Evolutionary conservation across 2,329 filamentous ascomycete species (phyloP), one percentile per base, ranked within the genome.

Genomic region (Aspergillus alliaceus): DNA sequence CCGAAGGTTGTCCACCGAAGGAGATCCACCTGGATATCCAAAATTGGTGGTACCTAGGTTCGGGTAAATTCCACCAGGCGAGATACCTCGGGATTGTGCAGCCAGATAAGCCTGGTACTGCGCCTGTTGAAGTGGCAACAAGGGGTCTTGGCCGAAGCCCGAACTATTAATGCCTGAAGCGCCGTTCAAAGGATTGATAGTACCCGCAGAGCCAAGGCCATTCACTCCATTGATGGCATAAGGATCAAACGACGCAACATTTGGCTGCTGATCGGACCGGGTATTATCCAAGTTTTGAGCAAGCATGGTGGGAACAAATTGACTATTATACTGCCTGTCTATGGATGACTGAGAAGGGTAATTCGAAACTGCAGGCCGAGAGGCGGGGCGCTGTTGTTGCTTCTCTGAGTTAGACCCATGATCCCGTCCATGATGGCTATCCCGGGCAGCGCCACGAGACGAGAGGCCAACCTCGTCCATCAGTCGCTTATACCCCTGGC

Each of bases 381-480:
- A 75, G 18, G 69, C 68, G 31, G 77, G 74, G 20, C 79, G 76
- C 39, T 73, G 72, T 51, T 77, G 75, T 25, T 78, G 71, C 54
- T 79, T 78, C 34, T 77, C 75, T 6, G 68, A 56, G 29, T 71
- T 72, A 48, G 73, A 67, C 22, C 63, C 65, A 50, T 72, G 69
- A 15, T 78, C 75, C 37, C 75, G 72, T 40, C 64, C 68, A 56
- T 76, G 70, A 52, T 75, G 72, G 51, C 74, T 72, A 29, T 79
- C 77, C 40, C 72, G 71, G 29, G 71, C 67, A 50, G 66, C 66
- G 37, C 72, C 69, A 32, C 77, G 73, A 46, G 77, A 78, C 18
- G 93, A 96, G 35, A 99, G 79, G 59, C 93, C 93, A 65, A 99
- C 95, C 73, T 99, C 95, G 69, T 99, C 95, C 95, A 99, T 99